These are phyloP conservation scores for Penicillium sp. DNA, from an alignment of 2,329 filamentous ascomycete genomes.

Conservation along the genomic window DNA sequence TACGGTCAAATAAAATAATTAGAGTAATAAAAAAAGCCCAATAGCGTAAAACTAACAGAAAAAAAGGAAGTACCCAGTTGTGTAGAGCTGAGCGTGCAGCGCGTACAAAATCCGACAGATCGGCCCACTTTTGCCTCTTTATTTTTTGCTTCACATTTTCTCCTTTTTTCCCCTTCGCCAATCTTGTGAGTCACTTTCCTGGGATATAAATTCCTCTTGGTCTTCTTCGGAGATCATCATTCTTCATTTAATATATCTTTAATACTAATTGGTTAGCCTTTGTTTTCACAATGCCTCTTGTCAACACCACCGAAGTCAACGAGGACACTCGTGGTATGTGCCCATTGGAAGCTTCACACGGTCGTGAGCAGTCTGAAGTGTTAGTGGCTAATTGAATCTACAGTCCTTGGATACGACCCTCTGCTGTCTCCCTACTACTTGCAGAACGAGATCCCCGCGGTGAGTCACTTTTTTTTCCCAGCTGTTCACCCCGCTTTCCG, in stretches of 20 bases:
- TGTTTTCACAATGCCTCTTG: slow-evolving; percentile 42
- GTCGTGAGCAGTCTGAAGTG: background rate
- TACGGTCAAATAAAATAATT: too few relatives aligned
- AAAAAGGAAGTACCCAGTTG: too few relatives aligned
- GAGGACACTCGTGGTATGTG: slow-evolving; percentile 49
- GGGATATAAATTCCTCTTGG: background rate
- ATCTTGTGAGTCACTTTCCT: background rate
- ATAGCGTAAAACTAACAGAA: too few relatives aligned
- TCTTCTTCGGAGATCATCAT: background rate
- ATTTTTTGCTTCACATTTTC: background rate
- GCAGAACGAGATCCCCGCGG: slow-evolving; percentile 76
- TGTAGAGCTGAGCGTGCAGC: too few relatives aligned
- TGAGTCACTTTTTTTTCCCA: slow-evolving; percentile 56
- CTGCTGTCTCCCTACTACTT: slow-evolving; percentile 87
- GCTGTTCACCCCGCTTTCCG: slow-evolving; percentile 61
- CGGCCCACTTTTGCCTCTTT: background rate
- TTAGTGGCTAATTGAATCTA: slow-evolving; percentile 2
- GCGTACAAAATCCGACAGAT: background rate
- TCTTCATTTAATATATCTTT: background rate
- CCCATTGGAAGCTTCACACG: background rate
- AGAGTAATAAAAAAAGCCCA: too few relatives aligned
- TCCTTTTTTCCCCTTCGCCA: background rate
- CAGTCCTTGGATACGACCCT: slow-evolving; percentile 92
- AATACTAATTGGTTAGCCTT: slow-evolving; percentile 3
- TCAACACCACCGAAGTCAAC: slow-evolving; percentile 43